A percentile compares a stretch with the other conserved stretches of the same genome.
phyloP scores from a whole-genome alignment of 352 stramenopile genomes.

The Globisporangium lucens region DNA sequence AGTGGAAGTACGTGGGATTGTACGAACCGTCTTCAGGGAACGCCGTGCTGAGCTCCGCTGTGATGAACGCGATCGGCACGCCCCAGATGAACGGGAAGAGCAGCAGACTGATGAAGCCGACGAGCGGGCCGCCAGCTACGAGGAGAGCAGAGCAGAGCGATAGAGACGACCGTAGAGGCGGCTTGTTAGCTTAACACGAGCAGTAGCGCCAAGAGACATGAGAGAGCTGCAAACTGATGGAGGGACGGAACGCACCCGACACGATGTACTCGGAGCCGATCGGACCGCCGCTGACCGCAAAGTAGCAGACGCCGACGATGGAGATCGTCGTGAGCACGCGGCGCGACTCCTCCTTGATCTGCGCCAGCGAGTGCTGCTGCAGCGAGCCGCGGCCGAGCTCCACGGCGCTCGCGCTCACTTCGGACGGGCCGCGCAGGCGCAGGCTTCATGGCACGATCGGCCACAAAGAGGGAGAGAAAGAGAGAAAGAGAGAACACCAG shows the following conservation, averaged over 20 bases:
- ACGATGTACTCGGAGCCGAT: conserved; percentile 45
- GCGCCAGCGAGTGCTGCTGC: conserved; percentile 27
- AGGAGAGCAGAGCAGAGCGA: neutral
- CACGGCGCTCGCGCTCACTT: conserved; percentile 28
- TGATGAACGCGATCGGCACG: conserved; percentile 90
- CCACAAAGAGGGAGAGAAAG: neutral
- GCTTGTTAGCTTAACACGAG: neutral
- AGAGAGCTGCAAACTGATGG: neutral
- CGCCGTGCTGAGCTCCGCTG: conserved; percentile 87
- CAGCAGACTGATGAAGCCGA: conserved; percentile 84
- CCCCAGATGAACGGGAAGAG: conserved; percentile 90
- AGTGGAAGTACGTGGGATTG: no score
- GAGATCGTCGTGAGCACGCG: conserved; percentile 57
- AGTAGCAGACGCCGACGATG: conserved; percentile 57
- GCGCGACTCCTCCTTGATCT: conserved; percentile 39
- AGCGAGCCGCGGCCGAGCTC: conserved; percentile 29
- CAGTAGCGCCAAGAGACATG: neutral
- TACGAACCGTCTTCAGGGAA: conserved; percentile 77
- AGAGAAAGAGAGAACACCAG: conserved; percentile 19
- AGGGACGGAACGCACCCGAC: conserved; percentile 24
- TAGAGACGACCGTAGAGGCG: neutral
- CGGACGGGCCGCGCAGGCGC: conserved; percentile 26
- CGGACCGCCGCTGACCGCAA: conserved; percentile 41
- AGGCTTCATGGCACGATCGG: neutral
- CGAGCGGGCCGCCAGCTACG: conserved; percentile 43